phyloP scores from a whole-genome alignment of 2,329 filamentous ascomycete genomes.

The Aspergillus ustus region DNA sequence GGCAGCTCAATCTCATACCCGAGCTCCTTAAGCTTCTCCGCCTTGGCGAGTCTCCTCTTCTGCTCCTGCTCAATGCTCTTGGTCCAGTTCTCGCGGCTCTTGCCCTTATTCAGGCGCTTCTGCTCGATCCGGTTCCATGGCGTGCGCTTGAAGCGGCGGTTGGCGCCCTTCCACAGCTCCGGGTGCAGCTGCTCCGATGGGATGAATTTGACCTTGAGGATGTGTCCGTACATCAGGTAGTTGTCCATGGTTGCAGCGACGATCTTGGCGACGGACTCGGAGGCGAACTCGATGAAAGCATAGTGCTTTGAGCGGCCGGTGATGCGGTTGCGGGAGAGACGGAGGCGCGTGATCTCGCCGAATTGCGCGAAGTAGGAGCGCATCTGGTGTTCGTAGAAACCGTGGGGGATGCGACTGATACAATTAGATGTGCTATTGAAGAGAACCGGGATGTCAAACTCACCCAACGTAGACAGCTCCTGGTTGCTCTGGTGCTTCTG shows the following conservation, averaged over 20 bases:
- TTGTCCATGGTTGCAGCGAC: constrained; percentile 97
- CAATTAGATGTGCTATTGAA: constrained; percentile 19
- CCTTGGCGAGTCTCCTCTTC: constrained; percentile 69
- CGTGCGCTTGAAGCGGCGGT: constrained; percentile 84
- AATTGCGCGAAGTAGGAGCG: constrained; percentile 93
- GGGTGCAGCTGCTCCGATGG: constrained; percentile 77
- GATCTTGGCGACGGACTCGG: constrained; percentile 80
- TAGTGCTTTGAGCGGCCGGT: constrained; percentile 93
- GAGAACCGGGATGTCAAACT: constrained; percentile 28
- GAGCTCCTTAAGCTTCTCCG: constrained; percentile 74
- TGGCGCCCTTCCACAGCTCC: constrained; percentile 86
- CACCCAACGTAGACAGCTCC: constrained; percentile 86
- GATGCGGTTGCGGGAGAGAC: constrained; percentile 87
- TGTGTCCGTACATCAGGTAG: constrained; percentile 93
- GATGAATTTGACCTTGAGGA: constrained; percentile 84
- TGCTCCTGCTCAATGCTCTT: constrained; percentile 75
- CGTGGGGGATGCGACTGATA: constrained; percentile 76
- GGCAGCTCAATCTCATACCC: constrained; percentile 85
- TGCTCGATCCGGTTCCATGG: constrained; percentile 88
- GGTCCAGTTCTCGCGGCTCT: constrained; percentile 77
- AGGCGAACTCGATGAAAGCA: constrained; percentile 88
- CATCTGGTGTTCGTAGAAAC: constrained; percentile 98
- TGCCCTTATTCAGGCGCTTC: constrained; percentile 72
- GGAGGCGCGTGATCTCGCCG: constrained; percentile 75
- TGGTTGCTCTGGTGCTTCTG: constrained; percentile 52